Base-by-base conservation (phyloP, 768 basidiomycete species). In the Podaxis sp. region DNA sequence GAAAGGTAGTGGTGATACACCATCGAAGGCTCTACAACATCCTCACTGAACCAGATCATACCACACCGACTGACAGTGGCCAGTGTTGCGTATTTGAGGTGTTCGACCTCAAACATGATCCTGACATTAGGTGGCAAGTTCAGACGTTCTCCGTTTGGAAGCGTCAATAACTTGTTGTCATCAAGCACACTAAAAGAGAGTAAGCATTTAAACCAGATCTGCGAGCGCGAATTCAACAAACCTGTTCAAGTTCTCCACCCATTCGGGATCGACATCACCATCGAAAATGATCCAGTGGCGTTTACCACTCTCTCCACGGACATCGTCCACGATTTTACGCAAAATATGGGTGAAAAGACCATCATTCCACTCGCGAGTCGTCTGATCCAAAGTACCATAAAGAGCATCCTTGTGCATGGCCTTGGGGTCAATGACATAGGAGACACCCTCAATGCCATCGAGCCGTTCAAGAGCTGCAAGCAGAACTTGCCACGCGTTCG, bases 31-130 rank as follows among this genome's bases (percentile, higher is more conserved):
- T 93, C 90, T 28, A 99, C 87, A 53, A 97, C 88, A 66, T 98
- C 95, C 63, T 98, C 95, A 72, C 95, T 98, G 79, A 99, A 99
- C 97, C 97, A 99, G 69, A 99, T 96, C 97, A 99, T 99, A 73
- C 97, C 97, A 71, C 97, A 99, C 60, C 97, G 96, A 86, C 95
- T 97, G 81, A 99, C 97, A 28, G 97, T 99, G 15, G 97, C 97
- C 58, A 91, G 87, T 3, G 97, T 99, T 0, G 97, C 97, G 73
- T 96, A 99, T 69, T 89, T 91, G 67, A 99, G 85, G 74, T 97
- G 95, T 73, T 99, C 97, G 61, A 99, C 97, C 74, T 99, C 97
- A 73, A 99, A 99, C 95, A 99, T 96, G 74, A 99, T 96, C 58
- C 97, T 90, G 24, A 99, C 95, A 71, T 99, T 99, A 2, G 94